Percentiles rank a stretch among this genome's conserved stretches.
These are phyloP conservation scores for Candolleomyces efflorescens DNA, from an alignment of 768 basidiomycete species.

Conservation along the genomic window DNA sequence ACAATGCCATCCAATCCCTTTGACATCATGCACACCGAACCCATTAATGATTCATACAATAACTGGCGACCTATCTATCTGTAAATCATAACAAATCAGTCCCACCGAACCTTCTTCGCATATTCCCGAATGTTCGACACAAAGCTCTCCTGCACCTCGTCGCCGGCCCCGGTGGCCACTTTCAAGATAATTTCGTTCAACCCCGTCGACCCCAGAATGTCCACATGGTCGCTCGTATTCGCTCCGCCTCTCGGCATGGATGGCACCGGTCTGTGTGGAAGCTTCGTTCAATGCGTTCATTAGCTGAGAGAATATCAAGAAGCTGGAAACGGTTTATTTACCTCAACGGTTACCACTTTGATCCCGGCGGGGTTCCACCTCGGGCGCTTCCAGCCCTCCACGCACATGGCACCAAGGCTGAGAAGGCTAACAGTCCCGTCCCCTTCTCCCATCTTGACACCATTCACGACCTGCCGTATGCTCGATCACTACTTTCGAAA, in stretches of 20 bases:
- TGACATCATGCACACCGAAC: not conserved
- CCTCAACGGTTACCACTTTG: conserved; percentile 82
- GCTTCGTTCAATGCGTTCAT: conserved; percentile 36
- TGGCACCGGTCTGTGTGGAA: conserved; percentile 72
- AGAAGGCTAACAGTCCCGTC: conserved; percentile 90
- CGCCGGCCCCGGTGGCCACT: conserved; percentile 78
- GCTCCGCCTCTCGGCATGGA: conserved; percentile 86
- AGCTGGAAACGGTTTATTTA: conserved; percentile 26
- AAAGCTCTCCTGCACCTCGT: conserved; percentile 64
- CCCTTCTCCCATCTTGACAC: conserved; percentile 91
- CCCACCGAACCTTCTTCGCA: conserved; percentile 73
- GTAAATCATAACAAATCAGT: conserved; percentile 30
- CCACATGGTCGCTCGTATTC: conserved; percentile 88
- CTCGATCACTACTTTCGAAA: not conserved
- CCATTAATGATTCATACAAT: not conserved
- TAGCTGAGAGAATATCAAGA: not conserved
- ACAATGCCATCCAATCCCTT: not conserved
- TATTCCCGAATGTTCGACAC: conserved; percentile 81
- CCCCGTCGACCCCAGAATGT: conserved; percentile 71
- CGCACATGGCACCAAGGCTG: conserved; percentile 93
- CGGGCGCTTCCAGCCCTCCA: conserved; percentile 86
- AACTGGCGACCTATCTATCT: not conserved
- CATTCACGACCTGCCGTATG: conserved; percentile 37
- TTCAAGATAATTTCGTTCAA: conserved; percentile 90
- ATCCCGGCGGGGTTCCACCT: conserved; percentile 94